phyloP scores from a whole-genome alignment of 2,329 filamentous ascomycete genomes.

The Cladosporium austrohemisphaericum region DNA sequence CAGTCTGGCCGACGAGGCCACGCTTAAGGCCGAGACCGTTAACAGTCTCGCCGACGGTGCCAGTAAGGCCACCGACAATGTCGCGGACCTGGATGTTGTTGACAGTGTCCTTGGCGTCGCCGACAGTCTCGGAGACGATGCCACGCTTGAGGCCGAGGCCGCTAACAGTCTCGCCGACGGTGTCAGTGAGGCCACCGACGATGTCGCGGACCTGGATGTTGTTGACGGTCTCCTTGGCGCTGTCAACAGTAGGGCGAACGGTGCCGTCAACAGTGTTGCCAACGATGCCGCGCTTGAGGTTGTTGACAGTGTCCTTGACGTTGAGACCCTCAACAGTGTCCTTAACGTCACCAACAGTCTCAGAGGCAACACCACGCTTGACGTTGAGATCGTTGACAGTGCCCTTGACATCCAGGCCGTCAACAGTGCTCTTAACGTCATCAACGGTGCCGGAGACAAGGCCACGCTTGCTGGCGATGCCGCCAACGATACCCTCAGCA shows the following conservation, averaged over 20 bases:
- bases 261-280: not conserved
- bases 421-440: not conserved
- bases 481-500: not conserved
- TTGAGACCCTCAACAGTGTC: not conserved
- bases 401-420: not conserved
- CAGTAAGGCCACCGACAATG: not conserved
- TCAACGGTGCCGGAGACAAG: not conserved
- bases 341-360: not conserved
- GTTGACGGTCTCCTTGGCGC: not conserved
- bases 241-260: not conserved
- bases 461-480: not conserved
- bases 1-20: not conserved
- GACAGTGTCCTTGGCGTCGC: not conserved
- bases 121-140: not conserved
- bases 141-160: not conserved
- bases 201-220: not conserved
- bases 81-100: not conserved
- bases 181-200: not conserved
- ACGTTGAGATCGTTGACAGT: not conserved
- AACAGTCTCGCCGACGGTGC: not conserved
- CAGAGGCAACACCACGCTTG: not conserved
- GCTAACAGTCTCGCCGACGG: not conserved
- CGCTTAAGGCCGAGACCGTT: not conserved
- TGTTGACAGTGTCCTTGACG: not conserved
- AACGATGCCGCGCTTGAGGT: conserved; percentile 4